Base-by-base conservation (phyloP, 1,139 yeast species). In the Kluyveromyces sp. region DNA sequence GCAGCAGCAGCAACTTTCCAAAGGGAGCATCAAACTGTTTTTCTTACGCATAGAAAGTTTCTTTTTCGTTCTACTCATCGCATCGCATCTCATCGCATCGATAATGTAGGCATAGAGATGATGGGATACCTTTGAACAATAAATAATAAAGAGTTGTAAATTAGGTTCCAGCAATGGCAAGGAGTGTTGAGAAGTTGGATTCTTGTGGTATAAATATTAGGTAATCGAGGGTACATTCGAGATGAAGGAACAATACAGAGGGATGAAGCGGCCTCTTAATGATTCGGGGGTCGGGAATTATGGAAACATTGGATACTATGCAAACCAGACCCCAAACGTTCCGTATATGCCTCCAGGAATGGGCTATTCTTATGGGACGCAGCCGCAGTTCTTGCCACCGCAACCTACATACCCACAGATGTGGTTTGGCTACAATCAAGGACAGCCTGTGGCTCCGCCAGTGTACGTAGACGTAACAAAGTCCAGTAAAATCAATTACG, bases 401-500 rank as follows among this genome's bases (percentile, higher is more conserved):
- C 30, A 7, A 26, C 43, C 15, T 26, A 15, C 5, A 15, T 29
- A 27, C 28, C 38, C 27, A 29, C 37, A 25, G 6, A 34, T 7
- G 8, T 41, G 43, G 43, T n/a, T 10, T 7, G 43, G 43, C 4
- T 34, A 33, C 8, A 10, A 25, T n/a, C 25, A 34, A 21, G 35
- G 7, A 39, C 32, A 29, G 25, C 32, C 31, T 25, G 3, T 27
- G 3, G 35, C n/a, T 38, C 32, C 21, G 25, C 32, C 31, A 26
- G 3, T 27, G 3, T 35, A 29, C 7, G 43, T 41, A 15, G 43
- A 41, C n/a, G 45, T 43, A 27, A 39, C 37, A 7, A 33, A 30
- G n/a, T 39, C 34, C 4, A 34, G 29, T 31, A 35, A 37, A 8
- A 28, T 8, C 41, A 42, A 43, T n/a, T 37, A 47, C n/a, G 51